phyloP scores from a whole-genome alignment of 805 yeast species.

The Lipomyces yamadae region DNA sequence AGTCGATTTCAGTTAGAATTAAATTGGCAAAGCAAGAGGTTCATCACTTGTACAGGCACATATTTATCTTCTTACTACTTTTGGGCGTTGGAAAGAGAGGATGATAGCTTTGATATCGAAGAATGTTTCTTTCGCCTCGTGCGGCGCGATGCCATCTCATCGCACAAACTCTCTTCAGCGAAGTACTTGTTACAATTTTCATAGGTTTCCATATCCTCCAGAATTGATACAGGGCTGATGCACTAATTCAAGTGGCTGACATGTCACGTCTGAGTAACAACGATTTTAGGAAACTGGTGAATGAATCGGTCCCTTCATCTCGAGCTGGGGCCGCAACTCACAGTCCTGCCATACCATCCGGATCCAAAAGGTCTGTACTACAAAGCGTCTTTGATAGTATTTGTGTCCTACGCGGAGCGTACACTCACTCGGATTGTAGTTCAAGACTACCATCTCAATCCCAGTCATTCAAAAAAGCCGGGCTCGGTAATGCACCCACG shows the following conservation, averaged over 20 bases:
- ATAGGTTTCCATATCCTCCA: background rate
- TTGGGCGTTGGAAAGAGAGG: background rate
- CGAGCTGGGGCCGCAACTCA: background rate
- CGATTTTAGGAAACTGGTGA: conserved; percentile 28
- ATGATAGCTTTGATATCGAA: background rate
- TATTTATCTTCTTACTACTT: too few relatives aligned
- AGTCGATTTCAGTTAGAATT: too few relatives aligned
- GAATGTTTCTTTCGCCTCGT: too few relatives aligned
- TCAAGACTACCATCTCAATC: conserved; percentile 13
- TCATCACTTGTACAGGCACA: too few relatives aligned
- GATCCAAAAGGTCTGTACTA: background rate
- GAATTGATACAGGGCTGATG: background rate
- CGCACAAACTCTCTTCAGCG: background rate
- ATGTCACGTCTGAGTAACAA: conserved; percentile 22
- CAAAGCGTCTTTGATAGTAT: background rate
- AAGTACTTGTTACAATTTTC: background rate
- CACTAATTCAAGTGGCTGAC: background rate
- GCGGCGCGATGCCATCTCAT: background rate
- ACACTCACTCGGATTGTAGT: background rate
- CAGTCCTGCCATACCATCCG: background rate
- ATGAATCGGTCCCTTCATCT: background rate
- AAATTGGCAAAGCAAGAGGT: too few relatives aligned
- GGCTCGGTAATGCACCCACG: background rate
- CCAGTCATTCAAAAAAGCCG: background rate
- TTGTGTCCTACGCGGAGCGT: background rate